phyloP scores from a whole-genome alignment of 805 yeast species.

The Priceomyces haplophilus region DNA sequence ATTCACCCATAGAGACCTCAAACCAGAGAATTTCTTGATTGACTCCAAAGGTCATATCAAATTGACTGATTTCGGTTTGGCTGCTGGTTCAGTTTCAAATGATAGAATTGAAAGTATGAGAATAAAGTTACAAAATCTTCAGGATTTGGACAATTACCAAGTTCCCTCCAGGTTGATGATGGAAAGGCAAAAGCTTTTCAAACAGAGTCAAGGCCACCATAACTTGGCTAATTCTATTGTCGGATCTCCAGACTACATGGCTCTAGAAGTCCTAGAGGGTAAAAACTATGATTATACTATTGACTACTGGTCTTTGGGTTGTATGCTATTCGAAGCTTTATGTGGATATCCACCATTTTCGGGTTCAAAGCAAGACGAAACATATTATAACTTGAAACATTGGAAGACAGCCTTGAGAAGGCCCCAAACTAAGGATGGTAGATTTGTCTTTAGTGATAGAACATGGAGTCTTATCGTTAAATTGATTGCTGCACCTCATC shows the following conservation, averaged over 20 bases:
- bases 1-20: conserved; percentile 93
- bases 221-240: conserved; percentile 93
- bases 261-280: conserved; percentile 93
- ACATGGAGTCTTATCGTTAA: conserved; percentile 88
- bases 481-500: conserved; percentile 74
- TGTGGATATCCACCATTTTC: conserved; percentile 98
- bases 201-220: conserved; percentile 74
- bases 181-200: conserved; percentile 85
- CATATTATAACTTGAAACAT: conserved; percentile 86
- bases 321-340: conserved; percentile 92
- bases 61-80: conserved; percentile 93
- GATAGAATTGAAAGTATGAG: conserved; percentile 94
- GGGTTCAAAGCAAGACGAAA: conserved; percentile 90
- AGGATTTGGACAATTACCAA: conserved; percentile 63
- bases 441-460: conserved; percentile 90
- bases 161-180: conserved; percentile 66
- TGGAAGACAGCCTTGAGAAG: conserved; percentile 88
- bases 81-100: conserved; percentile 91
- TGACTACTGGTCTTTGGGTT: conserved; percentile 98
- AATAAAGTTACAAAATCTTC: conserved; percentile 60
- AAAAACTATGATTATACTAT: conserved; percentile 91
- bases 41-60: conserved; percentile 90
- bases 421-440: conserved; percentile 89
- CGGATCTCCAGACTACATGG: conserved; percentile 99
- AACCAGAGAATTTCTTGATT: conserved; percentile 90